These are phyloP conservation scores for Pseudogymnoascus sp. DNA, from an alignment of 2,329 filamentous ascomycete genomes.

Conservation along the genomic window DNA sequence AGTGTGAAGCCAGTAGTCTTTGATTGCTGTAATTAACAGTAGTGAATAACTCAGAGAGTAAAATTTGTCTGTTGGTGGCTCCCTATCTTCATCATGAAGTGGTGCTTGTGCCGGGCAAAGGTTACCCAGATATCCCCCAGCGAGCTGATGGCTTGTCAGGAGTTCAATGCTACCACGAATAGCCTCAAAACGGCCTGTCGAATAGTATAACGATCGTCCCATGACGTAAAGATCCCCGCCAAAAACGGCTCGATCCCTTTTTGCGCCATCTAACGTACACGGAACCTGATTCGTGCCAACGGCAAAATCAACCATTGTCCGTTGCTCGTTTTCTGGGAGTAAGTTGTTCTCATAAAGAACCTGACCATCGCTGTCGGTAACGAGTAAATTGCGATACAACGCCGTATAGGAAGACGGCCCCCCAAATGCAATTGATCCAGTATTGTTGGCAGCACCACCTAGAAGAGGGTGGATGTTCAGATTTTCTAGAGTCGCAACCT, in stretches of 20 bases:
- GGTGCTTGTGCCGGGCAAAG: constrained; percentile 19
- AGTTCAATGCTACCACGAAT: constrained; percentile 19
- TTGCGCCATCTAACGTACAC: constrained; percentile 13
- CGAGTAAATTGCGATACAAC: constrained; percentile 14
- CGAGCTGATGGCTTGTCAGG: constrained; percentile 19
- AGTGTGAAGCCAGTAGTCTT: constrained; percentile 21
- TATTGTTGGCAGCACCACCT: constrained; percentile 19
- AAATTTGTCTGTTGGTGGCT: constrained; percentile 20
- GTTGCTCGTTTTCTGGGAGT: constrained; percentile 12
- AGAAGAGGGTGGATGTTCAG: constrained; percentile 18
- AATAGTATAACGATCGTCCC: constrained; percentile 20
- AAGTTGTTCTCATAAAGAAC: constrained; percentile 17
- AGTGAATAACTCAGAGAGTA: constrained; percentile 22
- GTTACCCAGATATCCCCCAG: constrained; percentile 19
- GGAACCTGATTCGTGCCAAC: constrained; percentile 19
- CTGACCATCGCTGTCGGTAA: constrained; percentile 11
- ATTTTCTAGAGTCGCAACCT: constrained; percentile 11
- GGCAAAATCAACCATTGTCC: constrained; percentile 18
- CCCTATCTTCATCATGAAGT: constrained; percentile 11
- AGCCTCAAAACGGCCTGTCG: constrained; percentile 18
- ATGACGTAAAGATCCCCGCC: constrained; percentile 17
- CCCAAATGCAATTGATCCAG: constrained; percentile 21
- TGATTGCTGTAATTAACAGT: constrained; percentile 18
- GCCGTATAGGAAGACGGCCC: constrained; percentile 16
- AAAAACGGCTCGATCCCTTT: neutral